Conservation (phyloP, 2,329 filamentous ascomycete genomes). For the Aphanoascus verrucosus region DNA sequence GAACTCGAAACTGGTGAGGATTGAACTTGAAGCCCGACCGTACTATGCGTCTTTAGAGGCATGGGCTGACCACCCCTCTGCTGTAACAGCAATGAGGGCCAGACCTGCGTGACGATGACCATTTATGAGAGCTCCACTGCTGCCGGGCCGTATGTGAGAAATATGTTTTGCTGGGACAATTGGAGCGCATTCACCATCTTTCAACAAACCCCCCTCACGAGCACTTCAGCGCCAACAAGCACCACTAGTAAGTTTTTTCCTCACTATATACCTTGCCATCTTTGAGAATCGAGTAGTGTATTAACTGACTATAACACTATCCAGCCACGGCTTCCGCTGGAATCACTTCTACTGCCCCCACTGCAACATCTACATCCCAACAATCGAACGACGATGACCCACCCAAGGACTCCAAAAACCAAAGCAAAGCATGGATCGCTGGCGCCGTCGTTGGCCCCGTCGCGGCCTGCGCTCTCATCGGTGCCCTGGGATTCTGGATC, state of each 20-base stretch:
- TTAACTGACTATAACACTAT: background rate
- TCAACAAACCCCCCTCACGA: background rate
- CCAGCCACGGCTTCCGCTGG: background rate
- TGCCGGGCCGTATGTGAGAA: background rate
- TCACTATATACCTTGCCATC: background rate
- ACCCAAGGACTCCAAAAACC: background rate
- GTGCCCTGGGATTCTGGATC: slow-evolving; percentile 1
- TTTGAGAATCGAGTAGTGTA: background rate
- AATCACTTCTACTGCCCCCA: background rate
- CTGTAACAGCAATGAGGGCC: background rate
- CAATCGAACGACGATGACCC: background rate
- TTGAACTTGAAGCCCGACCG: background rate
- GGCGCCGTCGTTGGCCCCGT: slow-evolving; percentile 9
- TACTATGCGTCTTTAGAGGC: background rate
- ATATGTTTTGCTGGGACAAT: slow-evolving; percentile 7
- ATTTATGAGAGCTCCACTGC: background rate
- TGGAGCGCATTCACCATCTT: slow-evolving; percentile 10
- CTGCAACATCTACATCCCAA: background rate
- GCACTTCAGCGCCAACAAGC: background rate
- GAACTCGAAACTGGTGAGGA: background rate
- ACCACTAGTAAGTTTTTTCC: background rate
- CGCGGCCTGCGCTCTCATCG: slow-evolving; percentile 1
- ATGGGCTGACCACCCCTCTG: background rate
- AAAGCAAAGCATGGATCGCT: slow-evolving; percentile 10
- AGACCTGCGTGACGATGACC: slow-evolving; percentile 8